Evolutionary conservation across 2,329 filamentous ascomycete genomes (phyloP).

Genomic region (Aureobasidium vineae): DNA sequence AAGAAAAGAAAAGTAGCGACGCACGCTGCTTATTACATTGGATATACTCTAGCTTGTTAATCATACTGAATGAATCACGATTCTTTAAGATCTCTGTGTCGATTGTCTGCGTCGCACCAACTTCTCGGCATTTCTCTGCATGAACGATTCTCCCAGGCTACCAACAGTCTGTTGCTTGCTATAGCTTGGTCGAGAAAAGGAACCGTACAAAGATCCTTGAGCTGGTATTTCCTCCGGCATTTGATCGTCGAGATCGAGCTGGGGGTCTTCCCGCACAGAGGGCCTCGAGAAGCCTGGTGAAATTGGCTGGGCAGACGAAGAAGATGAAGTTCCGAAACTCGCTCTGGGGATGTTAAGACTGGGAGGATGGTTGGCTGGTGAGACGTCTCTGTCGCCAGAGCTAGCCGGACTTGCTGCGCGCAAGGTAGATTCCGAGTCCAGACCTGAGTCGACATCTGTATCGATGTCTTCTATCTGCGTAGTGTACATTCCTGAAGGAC

Average conservation of each 20-base stretch:
- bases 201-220: slow-evolving; percentile 30
- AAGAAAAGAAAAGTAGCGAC: not conserved
- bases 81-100: slow-evolving; percentile 1
- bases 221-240: slow-evolving; percentile 32
- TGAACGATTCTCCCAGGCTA: slow-evolving; percentile 39
- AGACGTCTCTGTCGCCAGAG: not conserved
- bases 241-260: slow-evolving; percentile 32
- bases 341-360: slow-evolving; percentile 30
- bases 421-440: slow-evolving; percentile 21
- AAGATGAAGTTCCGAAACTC: slow-evolving; percentile 33
- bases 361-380: not conserved
- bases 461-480: slow-evolving; percentile 27
- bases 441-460: slow-evolving; percentile 24
- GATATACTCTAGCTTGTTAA: not conserved
- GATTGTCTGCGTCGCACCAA: slow-evolving; percentile 30
- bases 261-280: slow-evolving; percentile 36
- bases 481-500: slow-evolving; percentile 8
- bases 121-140: slow-evolving; percentile 38
- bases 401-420: slow-evolving; percentile 18
- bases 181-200: slow-evolving; percentile 23
- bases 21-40: not conserved
- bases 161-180: slow-evolving; percentile 28
- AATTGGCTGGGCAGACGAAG: slow-evolving; percentile 34
- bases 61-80: not conserved
- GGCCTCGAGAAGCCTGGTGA: slow-evolving; percentile 39